A percentile compares a stretch with the other conserved stretches of the same genome.
phyloP scores from a whole-genome alignment of 805 yeast genomes.

The Ogataea kodamae region DNA sequence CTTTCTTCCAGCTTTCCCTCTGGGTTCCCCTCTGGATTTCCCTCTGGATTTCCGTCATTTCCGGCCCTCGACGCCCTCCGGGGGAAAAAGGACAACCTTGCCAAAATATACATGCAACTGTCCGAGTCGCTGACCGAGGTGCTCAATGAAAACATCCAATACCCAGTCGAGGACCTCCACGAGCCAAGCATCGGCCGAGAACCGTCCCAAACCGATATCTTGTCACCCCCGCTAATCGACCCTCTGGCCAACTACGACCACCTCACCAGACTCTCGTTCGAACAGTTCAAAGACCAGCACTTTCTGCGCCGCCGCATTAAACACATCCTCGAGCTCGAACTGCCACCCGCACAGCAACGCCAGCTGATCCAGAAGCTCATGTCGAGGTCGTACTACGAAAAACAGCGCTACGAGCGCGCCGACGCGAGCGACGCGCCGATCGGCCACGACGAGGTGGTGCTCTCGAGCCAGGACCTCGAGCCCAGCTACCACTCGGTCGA shows the following conservation, averaged over 20 bases:
- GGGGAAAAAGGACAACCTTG: conserved; percentile 23
- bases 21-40: conserved; percentile 21
- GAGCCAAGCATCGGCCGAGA: conserved; percentile 17
- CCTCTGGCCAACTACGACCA: conserved; percentile 23
- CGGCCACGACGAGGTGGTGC: conserved; percentile 36
- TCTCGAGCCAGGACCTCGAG: conserved; percentile 44
- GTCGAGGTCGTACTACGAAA: conserved; percentile 64
- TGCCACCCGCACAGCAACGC: conserved; percentile 43
- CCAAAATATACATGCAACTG: conserved; percentile 24
- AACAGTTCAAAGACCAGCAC: conserved; percentile 33
- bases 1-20: too few relatives aligned
- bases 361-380: conserved; percentile 57
- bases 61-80: conserved; percentile 27
- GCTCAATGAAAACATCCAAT: conserved; percentile 43
- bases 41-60: conserved; percentile 31
- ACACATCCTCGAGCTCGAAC: conserved; percentile 38
- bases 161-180: conserved; percentile 47
- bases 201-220: conserved; percentile 9
- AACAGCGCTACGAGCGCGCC: conserved; percentile 28
- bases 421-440: conserved; percentile 22
- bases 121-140: conserved; percentile 36
- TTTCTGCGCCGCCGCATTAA: conserved; percentile 48
- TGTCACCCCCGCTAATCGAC: conserved; percentile 12
- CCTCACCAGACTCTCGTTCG: conserved; percentile 31
- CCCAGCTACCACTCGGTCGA: conserved; percentile 47